A percentile compares a stretch with the other conserved stretches of the same genome.
These are phyloP conservation scores for Barnettozyma populi DNA, from an alignment of 805 yeast genomes.

Conservation along the genomic window DNA sequence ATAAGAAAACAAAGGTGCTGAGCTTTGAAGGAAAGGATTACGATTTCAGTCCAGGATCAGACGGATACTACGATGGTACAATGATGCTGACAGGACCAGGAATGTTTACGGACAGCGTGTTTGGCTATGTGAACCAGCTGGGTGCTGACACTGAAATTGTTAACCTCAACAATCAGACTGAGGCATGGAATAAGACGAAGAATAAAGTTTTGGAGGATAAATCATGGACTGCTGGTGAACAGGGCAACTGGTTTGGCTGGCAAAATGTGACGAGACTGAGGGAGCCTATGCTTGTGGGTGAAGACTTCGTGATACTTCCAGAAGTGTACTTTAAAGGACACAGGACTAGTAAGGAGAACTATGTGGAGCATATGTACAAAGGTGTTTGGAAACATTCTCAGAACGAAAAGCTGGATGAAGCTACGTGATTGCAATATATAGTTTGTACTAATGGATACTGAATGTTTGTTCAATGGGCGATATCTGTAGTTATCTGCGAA, in stretches of 20 bases:
- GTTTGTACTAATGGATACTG: not conserved
- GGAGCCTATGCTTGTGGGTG: conserved; percentile 14
- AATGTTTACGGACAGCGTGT: conserved; percentile 39
- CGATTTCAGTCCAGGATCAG: conserved; percentile 44
- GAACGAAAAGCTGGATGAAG: not conserved
- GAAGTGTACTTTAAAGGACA: conserved; percentile 16
- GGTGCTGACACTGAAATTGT: not conserved
- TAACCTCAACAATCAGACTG: conserved; percentile 13
- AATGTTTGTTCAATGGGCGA: too few species aligned
- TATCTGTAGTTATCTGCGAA: too few species aligned
- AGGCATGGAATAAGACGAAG: conserved; percentile 3
- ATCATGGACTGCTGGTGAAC: conserved; percentile 8
- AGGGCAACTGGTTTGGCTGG: conserved; percentile 17
- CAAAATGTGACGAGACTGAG: conserved; percentile 17
- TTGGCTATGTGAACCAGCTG: conserved; percentile 13
- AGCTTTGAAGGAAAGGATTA: conserved; percentile 21
- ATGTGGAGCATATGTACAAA: not conserved
- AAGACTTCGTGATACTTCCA: conserved; percentile 18
- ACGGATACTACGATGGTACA: conserved; percentile 54
- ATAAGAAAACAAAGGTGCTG: conserved; percentile 24
- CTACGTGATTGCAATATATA: not conserved
- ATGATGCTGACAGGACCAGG: conserved; percentile 51
- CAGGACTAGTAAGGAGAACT: conserved; percentile 5
- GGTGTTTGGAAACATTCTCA: not conserved
- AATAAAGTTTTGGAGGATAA: conserved; percentile 9